Evolutionary conservation across 495 filamentous ascomycete genomes (phyloP).

Genomic region (Ascodesmis nigricans): DNA sequence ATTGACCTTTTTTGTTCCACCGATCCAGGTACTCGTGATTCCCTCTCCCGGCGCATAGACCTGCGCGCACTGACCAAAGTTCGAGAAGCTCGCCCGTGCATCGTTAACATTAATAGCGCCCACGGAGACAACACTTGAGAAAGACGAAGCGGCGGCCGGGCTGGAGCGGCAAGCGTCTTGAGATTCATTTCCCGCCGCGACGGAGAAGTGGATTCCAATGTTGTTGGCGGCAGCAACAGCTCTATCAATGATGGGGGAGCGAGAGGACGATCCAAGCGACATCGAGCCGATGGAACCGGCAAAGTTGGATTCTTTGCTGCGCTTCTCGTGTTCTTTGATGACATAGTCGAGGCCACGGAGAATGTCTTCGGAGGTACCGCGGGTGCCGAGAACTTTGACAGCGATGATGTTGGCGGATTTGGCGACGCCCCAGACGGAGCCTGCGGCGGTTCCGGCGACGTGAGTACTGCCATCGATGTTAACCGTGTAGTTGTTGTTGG

Average conservation of each 20-base stretch:
- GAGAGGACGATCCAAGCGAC: conserved; percentile 19
- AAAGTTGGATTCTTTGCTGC: conserved; percentile 23
- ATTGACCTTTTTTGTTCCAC: conserved; percentile 24
- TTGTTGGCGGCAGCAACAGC: conserved; percentile 32
- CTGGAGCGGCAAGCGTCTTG: conserved; percentile 32
- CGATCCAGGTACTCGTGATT: conserved; percentile 33
- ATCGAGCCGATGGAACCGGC: conserved; percentile 24
- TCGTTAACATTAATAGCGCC: conserved; percentile 36
- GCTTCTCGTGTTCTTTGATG: conserved; percentile 25
- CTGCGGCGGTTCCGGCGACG: conserved; percentile 45
- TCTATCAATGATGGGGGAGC: conserved; percentile 31
- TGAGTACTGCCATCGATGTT: conserved; percentile 35
- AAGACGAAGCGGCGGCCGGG: conserved; percentile 29
- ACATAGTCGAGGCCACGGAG: conserved; percentile 40
- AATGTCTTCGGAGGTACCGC: conserved; percentile 34
- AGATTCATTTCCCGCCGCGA: conserved; percentile 46
- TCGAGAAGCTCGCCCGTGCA: conserved; percentile 33
- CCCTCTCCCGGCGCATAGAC: conserved; percentile 28
- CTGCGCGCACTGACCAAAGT: conserved; percentile 37
- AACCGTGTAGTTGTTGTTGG: too few species aligned
- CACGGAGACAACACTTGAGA: conserved; percentile 33
- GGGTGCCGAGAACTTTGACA: conserved; percentile 43
- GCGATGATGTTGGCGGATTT: conserved; percentile 43
- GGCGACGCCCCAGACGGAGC: conserved; percentile 41
- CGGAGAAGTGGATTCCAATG: conserved; percentile 36